phyloP scores from a whole-genome alignment of 2,329 filamentous ascomycete genomes.

The Fusarium sororula region DNA sequence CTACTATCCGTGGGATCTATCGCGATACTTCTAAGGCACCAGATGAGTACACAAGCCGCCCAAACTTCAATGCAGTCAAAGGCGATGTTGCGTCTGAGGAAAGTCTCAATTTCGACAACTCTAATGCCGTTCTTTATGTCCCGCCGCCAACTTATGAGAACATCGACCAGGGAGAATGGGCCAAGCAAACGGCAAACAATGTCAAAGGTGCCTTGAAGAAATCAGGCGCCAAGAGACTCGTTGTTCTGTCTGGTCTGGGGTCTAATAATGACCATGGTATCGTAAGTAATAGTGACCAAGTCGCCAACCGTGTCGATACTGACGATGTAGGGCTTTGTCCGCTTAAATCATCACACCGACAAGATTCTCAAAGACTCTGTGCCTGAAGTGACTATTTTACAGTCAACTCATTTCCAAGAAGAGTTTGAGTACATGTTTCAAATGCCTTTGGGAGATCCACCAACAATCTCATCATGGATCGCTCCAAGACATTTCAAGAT shows the following conservation, averaged over 20 bases:
- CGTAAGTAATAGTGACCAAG: slow-evolving; percentile 20
- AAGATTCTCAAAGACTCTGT: slow-evolving; percentile 15
- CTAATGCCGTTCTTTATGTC: slow-evolving; percentile 46
- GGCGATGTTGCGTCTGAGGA: slow-evolving; percentile 42
- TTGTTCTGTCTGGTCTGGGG: slow-evolving; percentile 43
- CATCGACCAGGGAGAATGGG: slow-evolving; percentile 35
- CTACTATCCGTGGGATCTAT: slow-evolving; percentile 42
- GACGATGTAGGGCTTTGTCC: slow-evolving; percentile 37
- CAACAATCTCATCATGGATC: slow-evolving; percentile 37
- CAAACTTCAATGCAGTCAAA: slow-evolving; percentile 40
- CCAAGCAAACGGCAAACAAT: slow-evolving; percentile 34
- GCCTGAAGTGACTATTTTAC: slow-evolving; percentile 32
- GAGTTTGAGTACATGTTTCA: slow-evolving; percentile 30
- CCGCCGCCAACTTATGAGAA: slow-evolving; percentile 44
- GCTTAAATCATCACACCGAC: slow-evolving; percentile 33
- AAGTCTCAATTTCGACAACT: slow-evolving; percentile 39
- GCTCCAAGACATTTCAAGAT: slow-evolving; percentile 40
- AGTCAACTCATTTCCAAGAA: slow-evolving; percentile 34
- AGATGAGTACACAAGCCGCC: slow-evolving; percentile 38
- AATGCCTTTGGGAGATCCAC: slow-evolving; percentile 27
- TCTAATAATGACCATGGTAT: slow-evolving; percentile 43
- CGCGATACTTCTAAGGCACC: slow-evolving; percentile 42
- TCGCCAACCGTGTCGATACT: not conserved
- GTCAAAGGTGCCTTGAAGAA: slow-evolving; percentile 34
- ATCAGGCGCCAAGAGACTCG: slow-evolving; percentile 20